phyloP scores from a whole-genome alignment of 2,329 filamentous ascomycete species.

The Claviceps citrina region DNA sequence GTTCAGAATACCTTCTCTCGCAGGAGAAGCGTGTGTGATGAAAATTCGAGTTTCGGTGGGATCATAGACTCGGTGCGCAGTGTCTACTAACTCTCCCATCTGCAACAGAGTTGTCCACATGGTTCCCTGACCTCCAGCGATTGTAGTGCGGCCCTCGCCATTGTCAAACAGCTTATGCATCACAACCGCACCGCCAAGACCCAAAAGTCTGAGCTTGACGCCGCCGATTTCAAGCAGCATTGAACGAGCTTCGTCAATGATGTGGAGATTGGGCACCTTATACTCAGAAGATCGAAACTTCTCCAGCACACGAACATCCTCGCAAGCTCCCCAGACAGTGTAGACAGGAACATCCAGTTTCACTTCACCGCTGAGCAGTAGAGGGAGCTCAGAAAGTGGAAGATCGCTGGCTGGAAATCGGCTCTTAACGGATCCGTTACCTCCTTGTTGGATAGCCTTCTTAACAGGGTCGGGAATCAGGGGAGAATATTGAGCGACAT shows the following conservation, averaged over 20 bases:
- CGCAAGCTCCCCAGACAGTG: conserved; percentile 97
- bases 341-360: conserved; percentile 94
- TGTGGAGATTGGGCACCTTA: conserved; percentile 92
- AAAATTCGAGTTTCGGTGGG: conserved; percentile 94
- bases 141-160: conserved; percentile 91
- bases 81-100: conserved; percentile 96
- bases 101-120: conserved; percentile 99
- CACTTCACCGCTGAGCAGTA: conserved; percentile 74
- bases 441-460: conserved; percentile 49
- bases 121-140: conserved; percentile 92
- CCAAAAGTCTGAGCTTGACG: conserved; percentile 86
- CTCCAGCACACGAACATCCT: conserved; percentile 92
- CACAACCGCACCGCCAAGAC: conserved; percentile 87
- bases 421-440: conserved; percentile 67
- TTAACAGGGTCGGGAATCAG: conserved; percentile 67
- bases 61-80: conserved; percentile 94
- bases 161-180: conserved; percentile 99
- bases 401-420: conserved; percentile 70
- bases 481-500: conserved; percentile 96
- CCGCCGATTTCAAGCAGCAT: conserved; percentile 88
- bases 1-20: conserved; percentile 89
- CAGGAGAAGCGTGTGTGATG: conserved; percentile 90
- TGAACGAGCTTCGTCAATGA: conserved; percentile 95
- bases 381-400: conserved; percentile 79
- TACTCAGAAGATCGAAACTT: conserved; percentile 97